These are phyloP conservation scores for Cercospora beticola DNA, from an alignment of 2,329 filamentous ascomycete genomes.

Conservation along the genomic window DNA sequence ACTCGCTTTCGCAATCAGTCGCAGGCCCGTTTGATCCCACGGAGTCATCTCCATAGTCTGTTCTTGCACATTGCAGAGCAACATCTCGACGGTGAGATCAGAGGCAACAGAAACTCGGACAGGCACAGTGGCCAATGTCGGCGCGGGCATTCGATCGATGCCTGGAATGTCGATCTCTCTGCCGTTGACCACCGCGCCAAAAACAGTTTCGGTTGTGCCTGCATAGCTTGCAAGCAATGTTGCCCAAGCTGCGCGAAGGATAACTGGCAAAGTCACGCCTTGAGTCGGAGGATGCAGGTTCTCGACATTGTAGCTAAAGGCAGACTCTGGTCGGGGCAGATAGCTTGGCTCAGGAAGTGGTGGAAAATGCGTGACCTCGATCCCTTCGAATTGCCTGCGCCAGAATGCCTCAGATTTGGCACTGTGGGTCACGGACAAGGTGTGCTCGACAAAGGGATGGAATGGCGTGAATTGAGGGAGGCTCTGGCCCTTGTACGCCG, in stretches of 20 bases:
- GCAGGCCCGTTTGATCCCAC: slow-evolving; percentile 40
- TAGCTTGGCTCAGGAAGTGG: slow-evolving; percentile 29
- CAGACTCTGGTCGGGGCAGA: slow-evolving; percentile 30
- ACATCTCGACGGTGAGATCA: neutral
- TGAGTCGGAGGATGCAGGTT: slow-evolving; percentile 12
- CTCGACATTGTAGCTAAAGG: slow-evolving; percentile 26
- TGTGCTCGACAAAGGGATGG: slow-evolving; percentile 3
- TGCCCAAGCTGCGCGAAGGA: slow-evolving; percentile 9
- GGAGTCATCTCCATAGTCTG: neutral
- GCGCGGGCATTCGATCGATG: slow-evolving; percentile 9
- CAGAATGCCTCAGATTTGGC: neutral
- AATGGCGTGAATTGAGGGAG: neutral
- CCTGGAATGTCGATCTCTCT: neutral
- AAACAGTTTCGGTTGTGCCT: neutral
- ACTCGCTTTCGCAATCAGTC: slow-evolving; percentile 44
- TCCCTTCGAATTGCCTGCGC: slow-evolving; percentile 27
- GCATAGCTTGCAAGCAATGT: neutral
- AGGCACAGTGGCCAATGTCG: slow-evolving; percentile 6
- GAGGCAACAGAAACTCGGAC: slow-evolving; percentile 31
- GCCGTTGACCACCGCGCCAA: slow-evolving; percentile 6
- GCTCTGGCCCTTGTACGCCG: neutral
- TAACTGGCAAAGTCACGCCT: neutral
- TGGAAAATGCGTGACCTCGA: slow-evolving; percentile 39
- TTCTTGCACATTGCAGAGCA: slow-evolving; percentile 3
- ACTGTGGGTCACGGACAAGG: neutral